These are phyloP conservation scores for Silene vulgaris DNA, from an alignment of 179 eudicot genomes.

Conservation along the genomic window DNA sequence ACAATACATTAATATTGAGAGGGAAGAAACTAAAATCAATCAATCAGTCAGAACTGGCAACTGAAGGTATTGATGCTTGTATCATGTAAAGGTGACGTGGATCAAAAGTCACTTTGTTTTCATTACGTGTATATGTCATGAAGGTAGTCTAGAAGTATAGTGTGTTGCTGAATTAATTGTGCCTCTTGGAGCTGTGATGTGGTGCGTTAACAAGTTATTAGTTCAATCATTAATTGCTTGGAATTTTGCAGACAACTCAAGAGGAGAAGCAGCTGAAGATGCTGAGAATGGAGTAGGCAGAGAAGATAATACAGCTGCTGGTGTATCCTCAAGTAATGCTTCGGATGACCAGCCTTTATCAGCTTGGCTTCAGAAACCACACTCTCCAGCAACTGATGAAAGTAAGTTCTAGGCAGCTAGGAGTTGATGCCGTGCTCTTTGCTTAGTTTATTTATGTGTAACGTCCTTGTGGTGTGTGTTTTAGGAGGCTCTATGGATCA, in stretches of 20 bases:
- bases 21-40: constrained; percentile 30
- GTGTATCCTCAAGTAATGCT: constrained; percentile 26
- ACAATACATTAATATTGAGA: constrained; percentile 21
- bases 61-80: constrained; percentile 33
- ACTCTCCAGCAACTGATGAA: constrained; percentile 34
- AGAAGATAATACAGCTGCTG: constrained; percentile 18
- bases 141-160: not conserved
- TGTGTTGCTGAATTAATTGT: constrained; percentile 6
- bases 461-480: constrained; percentile 5
- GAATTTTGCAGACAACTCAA: constrained; percentile 31
- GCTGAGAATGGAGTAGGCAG: constrained; percentile 21
- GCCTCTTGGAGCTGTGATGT: not conserved
- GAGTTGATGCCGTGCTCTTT: constrained; percentile 1
- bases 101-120: not conserved
- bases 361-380: constrained; percentile 52
- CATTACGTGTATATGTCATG: not conserved
- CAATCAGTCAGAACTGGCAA: constrained; percentile 24
- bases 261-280: constrained; percentile 25
- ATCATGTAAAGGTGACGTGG: not conserved
- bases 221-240: constrained; percentile 8
- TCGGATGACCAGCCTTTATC: constrained; percentile 64
- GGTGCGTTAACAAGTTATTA: not conserved
- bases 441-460: not conserved
- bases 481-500: constrained; percentile 27
- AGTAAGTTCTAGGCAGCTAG: constrained; percentile 32